Conservation (phyloP, 495 filamentous ascomycete species). For the Xylaria curta region DNA sequence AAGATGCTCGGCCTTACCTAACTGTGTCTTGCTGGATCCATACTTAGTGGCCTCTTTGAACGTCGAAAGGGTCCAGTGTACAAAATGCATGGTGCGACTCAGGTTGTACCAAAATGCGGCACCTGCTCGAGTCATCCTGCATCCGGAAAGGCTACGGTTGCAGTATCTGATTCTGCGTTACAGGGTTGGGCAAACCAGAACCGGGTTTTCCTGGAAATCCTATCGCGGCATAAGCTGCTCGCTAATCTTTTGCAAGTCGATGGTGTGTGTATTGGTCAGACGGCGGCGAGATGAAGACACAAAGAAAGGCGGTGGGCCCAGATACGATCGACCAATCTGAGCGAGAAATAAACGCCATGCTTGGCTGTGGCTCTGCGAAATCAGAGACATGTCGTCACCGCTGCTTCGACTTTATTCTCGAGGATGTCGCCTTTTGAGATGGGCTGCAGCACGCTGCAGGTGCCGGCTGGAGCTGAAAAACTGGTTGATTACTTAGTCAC, state of each 20-base stretch:
- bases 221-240: constrained; percentile 9
- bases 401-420: constrained; percentile 4
- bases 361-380: constrained; percentile 6
- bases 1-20: not conserved
- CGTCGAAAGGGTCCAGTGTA: not conserved
- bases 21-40: constrained; percentile 19
- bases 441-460: constrained; percentile 1
- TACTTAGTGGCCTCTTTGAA: constrained; percentile 25
- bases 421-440: not conserved
- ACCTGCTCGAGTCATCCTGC: constrained; percentile 22
- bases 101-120: constrained; percentile 16
- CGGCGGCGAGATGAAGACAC: not conserved
- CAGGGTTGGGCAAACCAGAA: constrained; percentile 8
- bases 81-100: constrained; percentile 2
- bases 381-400: constrained; percentile 14
- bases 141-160: constrained; percentile 1
- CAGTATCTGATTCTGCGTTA: constrained; percentile 11
- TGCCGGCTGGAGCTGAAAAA: constrained; percentile 24
- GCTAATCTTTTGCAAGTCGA: constrained; percentile 16
- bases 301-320: constrained; percentile 15
- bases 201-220: constrained; percentile 15
- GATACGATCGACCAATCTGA: not conserved
- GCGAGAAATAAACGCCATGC: constrained; percentile 3
- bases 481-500: not conserved
- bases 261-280: not conserved